Percentiles rank a stretch among this genome's conserved stretches.
phyloP scores from a whole-genome alignment of 2,329 filamentous ascomycete species.

The Diplocarpon mali region DNA sequence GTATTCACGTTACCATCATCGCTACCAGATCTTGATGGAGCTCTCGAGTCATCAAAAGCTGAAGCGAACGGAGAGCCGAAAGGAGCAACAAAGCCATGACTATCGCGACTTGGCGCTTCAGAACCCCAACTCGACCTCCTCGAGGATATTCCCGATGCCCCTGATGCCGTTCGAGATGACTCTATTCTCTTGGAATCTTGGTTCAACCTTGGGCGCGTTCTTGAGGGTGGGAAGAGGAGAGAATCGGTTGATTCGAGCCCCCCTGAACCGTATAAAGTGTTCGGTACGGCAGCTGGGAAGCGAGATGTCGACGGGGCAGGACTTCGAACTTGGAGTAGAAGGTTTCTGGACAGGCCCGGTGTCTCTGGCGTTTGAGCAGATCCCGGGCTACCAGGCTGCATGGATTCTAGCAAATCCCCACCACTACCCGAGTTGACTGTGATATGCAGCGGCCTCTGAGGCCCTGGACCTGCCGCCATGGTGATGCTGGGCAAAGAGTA shows the following conservation, averaged over 20 bases:
- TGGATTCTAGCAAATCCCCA: constrained; percentile 32
- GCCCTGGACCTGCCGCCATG: constrained; percentile 13
- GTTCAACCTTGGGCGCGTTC: constrained; percentile 34
- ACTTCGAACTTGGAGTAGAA: constrained; percentile 19
- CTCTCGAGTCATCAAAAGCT: constrained; percentile 29
- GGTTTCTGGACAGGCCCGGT: constrained; percentile 22
- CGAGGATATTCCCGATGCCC: constrained; percentile 37
- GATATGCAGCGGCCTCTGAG: constrained; percentile 41
- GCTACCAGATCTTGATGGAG: constrained; percentile 35
- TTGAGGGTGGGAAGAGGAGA: constrained; percentile 36
- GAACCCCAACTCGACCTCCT: constrained; percentile 47
- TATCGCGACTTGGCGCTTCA: constrained; percentile 41
- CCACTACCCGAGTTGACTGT: constrained; percentile 49
- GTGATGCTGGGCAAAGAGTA: constrained; percentile 2
- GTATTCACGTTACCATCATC: constrained; percentile 58
- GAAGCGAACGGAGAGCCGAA: constrained; percentile 26
- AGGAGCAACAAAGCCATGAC: constrained; percentile 36
- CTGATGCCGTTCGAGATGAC: constrained; percentile 33
- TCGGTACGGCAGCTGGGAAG: constrained; percentile 3
- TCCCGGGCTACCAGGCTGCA: constrained; percentile 30
- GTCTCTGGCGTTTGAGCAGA: constrained; percentile 17
- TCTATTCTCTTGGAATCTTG: constrained; percentile 38
- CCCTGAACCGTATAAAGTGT: constrained; percentile 17
- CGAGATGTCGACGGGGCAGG: constrained; percentile 10
- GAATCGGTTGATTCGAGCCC: constrained; percentile 32